Percentiles rank a stretch among this genome's conserved stretches.
Evolutionary conservation across 345 rosid genomes (phyloP).

Genomic region (Gossypium mustelinum): DNA sequence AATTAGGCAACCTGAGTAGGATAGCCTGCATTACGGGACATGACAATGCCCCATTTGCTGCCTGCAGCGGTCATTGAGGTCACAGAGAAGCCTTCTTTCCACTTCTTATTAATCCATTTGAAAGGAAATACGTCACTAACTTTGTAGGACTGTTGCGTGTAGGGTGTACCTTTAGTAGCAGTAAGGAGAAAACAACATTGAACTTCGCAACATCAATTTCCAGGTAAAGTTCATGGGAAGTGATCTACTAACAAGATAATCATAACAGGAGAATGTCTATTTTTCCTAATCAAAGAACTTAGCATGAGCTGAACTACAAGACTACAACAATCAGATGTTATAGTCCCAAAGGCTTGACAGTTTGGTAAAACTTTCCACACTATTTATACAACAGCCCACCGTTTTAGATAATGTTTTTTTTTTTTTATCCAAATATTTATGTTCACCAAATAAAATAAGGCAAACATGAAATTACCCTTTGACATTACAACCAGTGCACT

Average conservation of each 20-base stretch:
- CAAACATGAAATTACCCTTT: conserved; percentile 47
- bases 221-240: not conserved
- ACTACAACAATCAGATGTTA: not conserved
- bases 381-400: not conserved
- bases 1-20: conserved; percentile 54
- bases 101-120: not conserved
- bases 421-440: not conserved
- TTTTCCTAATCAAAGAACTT: not conserved
- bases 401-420: not conserved
- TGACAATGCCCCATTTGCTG: conserved; percentile 85
- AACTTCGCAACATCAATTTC: not conserved
- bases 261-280: not conserved
- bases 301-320: not conserved
- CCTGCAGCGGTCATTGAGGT: conserved; percentile 17
- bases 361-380: not conserved
- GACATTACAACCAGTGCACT: conserved; percentile 95
- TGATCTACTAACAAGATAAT: not conserved
- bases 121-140: not conserved
- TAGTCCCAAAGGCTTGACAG: not conserved
- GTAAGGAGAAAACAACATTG: not conserved
- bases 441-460: not conserved
- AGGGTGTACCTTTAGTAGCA: too few relatives aligned
- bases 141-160: too few relatives aligned
- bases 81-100: not conserved
- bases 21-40: conserved; percentile 88